These are phyloP conservation scores for Aureobasidium pullulans DNA, from an alignment of 2,329 filamentous ascomycete genomes.

Conservation along the genomic window DNA sequence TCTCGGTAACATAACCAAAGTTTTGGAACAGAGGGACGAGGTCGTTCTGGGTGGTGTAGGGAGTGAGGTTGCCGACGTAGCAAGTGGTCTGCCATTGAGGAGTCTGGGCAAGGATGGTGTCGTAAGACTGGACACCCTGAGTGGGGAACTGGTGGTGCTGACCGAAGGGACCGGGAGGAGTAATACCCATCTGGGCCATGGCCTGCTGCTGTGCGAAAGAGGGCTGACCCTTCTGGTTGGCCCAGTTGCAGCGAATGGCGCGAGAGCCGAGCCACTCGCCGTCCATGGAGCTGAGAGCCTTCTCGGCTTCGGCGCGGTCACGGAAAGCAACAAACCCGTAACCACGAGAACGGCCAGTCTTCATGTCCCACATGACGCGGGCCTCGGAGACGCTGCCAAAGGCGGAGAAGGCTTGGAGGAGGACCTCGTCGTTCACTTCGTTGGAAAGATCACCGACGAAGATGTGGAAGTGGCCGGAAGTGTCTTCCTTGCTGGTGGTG, in stretches of 20 bases:
- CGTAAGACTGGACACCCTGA: conserved; percentile 92
- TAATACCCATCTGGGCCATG: conserved; percentile 97
- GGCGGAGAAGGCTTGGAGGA: conserved; percentile 88
- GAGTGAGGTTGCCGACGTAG: conserved; percentile 95
- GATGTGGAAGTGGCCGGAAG: conserved; percentile 96
- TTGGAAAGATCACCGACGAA: conserved; percentile 97
- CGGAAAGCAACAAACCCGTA: conserved; percentile 98
- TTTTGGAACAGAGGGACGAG: conserved; percentile 98
- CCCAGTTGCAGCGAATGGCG: conserved; percentile 99
- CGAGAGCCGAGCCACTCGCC: conserved; percentile 98
- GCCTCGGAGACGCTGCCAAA: conserved; percentile 96
- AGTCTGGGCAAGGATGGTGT: conserved; percentile 92
- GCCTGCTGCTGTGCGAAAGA: conserved; percentile 97
- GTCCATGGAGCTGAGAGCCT: conserved; percentile 95
- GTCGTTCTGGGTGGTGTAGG: conserved; percentile 94
- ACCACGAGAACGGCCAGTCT: conserved; percentile 92
- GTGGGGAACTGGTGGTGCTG: conserved; percentile 92
- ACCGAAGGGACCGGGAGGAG: conserved; percentile 89
- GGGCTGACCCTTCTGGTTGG: conserved; percentile 99
- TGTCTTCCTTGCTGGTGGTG: conserved; percentile 87
- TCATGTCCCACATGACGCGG: conserved; percentile 99
- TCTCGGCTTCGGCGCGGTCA: conserved; percentile 87
- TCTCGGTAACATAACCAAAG: conserved; percentile 96
- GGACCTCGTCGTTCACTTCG: conserved; percentile 94
- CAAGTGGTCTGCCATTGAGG: conserved; percentile 97